Evolutionary conservation across 2,329 filamentous ascomycete genomes (phyloP), one percentile per base, ranked within the genome.

Genomic region (Talaromyces rugulosus): DNA sequence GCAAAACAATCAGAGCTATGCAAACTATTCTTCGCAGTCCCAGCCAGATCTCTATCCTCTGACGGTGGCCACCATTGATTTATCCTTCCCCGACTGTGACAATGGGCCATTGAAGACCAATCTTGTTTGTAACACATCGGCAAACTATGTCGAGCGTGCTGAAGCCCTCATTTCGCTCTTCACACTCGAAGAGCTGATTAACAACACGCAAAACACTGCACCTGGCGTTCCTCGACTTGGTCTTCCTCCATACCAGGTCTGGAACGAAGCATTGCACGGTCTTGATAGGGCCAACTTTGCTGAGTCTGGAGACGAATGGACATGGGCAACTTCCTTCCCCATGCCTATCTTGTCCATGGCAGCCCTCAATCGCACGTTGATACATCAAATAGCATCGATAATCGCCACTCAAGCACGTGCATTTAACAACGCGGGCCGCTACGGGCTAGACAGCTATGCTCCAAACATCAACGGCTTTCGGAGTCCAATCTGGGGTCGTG

Each of bases 401-500:
- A 71, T 78, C 34, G 77, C 77, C 5, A 88, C 82, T 0, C 87
- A 90, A 69, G 85, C 85, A 0, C 79, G 88, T 44, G 87, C 87
- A 0, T 90, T 88, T 69, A 86, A 79, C 68, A 90, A 90, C 66
- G 80, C 71, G 7, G 84, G 83, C 3, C 76, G 80, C 12, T 82
- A 66, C 52, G 71, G 72, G 1, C 60, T 74, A 7, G 70, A 74
- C 52, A 69, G 68, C 12, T 74, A 73, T 58, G 87, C 87, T 0
- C 87, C 87, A 0, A 89, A 89, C 67, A 86, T 89, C 71, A 89
- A 89, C 67, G 81, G 84, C 0, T 89, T 84, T 75, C 82, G 82
- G 42, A 85, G 88, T 67, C 86, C 86, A 0, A 76, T 87, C 30
- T 87, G 85, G 86, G 86, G 86, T 1, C 77, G 86, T 8, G 86